A percentile compares a stretch with the other conserved stretches of the same genome.
phyloP scores from a whole-genome alignment of 495 filamentous ascomycete genomes.

The Daldinia decipiens region DNA sequence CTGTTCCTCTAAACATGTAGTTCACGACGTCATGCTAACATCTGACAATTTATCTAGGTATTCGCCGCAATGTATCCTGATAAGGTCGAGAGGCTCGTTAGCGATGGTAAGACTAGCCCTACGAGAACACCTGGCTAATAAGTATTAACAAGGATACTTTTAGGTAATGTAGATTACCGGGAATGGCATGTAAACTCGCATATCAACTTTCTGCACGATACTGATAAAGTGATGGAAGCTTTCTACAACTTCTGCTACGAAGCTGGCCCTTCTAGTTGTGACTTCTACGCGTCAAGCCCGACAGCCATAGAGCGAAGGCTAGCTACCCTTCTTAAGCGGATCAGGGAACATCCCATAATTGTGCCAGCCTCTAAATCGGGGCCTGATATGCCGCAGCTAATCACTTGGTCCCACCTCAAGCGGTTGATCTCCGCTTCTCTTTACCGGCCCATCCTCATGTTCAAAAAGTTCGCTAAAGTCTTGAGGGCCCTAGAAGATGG shows the following conservation, averaged over 20 bases:
- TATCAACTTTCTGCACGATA: conserved; percentile 62
- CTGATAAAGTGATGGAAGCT: conserved; percentile 61
- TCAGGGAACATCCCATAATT: conserved; percentile 62
- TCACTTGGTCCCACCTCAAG: conserved; percentile 57
- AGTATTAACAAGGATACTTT: background rate
- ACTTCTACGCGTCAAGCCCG: conserved; percentile 57
- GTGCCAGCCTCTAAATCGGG: conserved; percentile 47
- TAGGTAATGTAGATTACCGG: conserved; percentile 58
- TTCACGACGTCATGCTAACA: background rate
- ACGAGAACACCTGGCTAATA: background rate
- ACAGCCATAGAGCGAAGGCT: conserved; percentile 55
- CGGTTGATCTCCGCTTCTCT: conserved; percentile 59
- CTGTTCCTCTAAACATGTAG: background rate
- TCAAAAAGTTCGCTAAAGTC: conserved; percentile 64
- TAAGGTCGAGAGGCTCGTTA: conserved; percentile 58
- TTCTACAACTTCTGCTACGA: conserved; percentile 65
- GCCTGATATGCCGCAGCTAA: conserved; percentile 51
- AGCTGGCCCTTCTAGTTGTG: conserved; percentile 60
- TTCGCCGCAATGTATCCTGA: conserved; percentile 63
- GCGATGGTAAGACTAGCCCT: conserved; percentile 54
- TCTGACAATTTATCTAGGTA: conserved; percentile 25
- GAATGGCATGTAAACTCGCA: conserved; percentile 60
- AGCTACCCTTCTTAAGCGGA: conserved; percentile 50
- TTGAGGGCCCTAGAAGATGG: conserved; percentile 65
- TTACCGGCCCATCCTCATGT: conserved; percentile 70